Conservation (phyloP, 495 filamentous ascomycete species). For the Aspergillus conjunctus region DNA sequence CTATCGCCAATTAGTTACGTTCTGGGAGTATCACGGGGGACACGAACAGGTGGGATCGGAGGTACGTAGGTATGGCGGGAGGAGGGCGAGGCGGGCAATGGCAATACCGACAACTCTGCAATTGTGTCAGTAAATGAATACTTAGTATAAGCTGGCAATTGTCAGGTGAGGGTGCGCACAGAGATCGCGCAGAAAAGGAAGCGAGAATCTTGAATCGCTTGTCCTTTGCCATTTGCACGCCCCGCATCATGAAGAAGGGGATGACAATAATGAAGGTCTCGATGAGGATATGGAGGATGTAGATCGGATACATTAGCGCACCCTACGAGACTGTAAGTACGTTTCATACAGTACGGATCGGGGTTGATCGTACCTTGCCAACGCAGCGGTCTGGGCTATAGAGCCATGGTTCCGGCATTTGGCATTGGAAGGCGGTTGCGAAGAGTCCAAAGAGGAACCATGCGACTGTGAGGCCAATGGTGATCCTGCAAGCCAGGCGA, state of each 20-base stretch:
- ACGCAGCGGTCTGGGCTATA: constrained; percentile 31
- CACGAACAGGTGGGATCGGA: constrained; percentile 28
- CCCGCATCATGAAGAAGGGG: constrained; percentile 32
- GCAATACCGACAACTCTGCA: constrained; percentile 26
- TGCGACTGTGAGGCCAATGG: constrained; percentile 14
- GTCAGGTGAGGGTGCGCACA: constrained; percentile 13
- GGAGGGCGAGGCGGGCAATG: constrained; percentile 26
- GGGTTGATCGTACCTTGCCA: constrained; percentile 19
- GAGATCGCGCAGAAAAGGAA: constrained; percentile 26
- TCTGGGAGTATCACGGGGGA: not conserved
- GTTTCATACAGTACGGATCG: not conserved
- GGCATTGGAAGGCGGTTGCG: constrained; percentile 32
- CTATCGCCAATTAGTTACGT: constrained; percentile 14
- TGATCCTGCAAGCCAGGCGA: constrained; percentile 22
- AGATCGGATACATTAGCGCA: constrained; percentile 27
- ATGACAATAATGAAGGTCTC: constrained; percentile 25
- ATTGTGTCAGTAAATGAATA: not conserved
- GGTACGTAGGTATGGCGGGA: constrained; percentile 28
- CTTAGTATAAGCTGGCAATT: not conserved
- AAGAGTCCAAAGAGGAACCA: constrained; percentile 31
- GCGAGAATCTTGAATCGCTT: constrained; percentile 30
- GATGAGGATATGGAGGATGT: constrained; percentile 29
- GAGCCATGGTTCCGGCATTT: constrained; percentile 28
- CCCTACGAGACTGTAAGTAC: constrained; percentile 11
- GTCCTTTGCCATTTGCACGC: constrained; percentile 27